Evolutionary conservation across 2,329 filamentous ascomycete genomes (phyloP), one percentile per base, ranked within the genome.

Genomic region (Chaetomium olivaceum): DNA sequence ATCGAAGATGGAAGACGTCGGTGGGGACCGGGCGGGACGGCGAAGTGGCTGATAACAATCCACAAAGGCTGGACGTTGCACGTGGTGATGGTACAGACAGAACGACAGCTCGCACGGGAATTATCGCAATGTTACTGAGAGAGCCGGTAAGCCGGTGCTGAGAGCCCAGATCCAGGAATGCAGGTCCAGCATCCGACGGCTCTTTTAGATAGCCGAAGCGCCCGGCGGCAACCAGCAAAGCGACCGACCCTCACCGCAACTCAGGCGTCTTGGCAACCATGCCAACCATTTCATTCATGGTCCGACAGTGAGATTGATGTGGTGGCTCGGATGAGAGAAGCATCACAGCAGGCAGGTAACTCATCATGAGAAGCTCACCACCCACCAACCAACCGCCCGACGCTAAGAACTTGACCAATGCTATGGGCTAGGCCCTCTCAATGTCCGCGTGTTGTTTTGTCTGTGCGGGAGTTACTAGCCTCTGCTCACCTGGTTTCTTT

Each of bases 231-330:
- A 61, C n/a, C 33, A 56, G 56, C 57, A 46, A 57, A 58, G 31
- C 63, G 33, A 58, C 56, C 63, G 29, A 58, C 56, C 51, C 62
- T 70, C 69, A 71, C 69, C 69, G 68, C 69, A 69, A 71, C 43
- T 69, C 65, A 61, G 61, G 61, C 62, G 60, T 50, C 62, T 63
- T 62, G 64, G 62, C 61, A 54, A 51, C 62, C 60, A 67, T 57
- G 59, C 65, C 27, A 29, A 29, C 27, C 58, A 64, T 61, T 64
- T 59, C 58, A 62, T 48, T 56, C 63, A 61, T 39, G 55, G 54
- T 58, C 46, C 36, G 61, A 43, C 48, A 57, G 62, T 62, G 54
- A 62, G 33, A 61, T 50, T 58, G 58, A 64, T 62, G 55, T 61
- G 58, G 62, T 62, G 59, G 62, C 63, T 63, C 63, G 58, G 46